phyloP scores from a whole-genome alignment of 2,329 filamentous ascomycete species.

The Fusarium circinatum region DNA sequence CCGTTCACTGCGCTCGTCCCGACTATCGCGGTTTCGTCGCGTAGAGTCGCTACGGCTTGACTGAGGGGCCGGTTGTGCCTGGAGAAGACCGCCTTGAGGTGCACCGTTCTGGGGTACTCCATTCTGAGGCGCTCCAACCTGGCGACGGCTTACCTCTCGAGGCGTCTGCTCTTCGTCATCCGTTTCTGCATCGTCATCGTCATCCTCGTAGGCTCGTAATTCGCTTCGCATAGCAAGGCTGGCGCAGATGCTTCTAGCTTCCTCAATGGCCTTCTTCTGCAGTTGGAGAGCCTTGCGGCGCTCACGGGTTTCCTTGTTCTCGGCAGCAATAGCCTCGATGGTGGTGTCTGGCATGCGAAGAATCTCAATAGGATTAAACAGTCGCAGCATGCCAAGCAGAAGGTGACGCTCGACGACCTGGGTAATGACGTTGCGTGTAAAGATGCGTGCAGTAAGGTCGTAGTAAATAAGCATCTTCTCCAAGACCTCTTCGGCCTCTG shows the following conservation, averaged over 20 bases:
- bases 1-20: slow-evolving; percentile 35
- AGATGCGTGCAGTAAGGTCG: slow-evolving; percentile 62
- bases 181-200: slow-evolving; percentile 47
- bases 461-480: slow-evolving; percentile 68
- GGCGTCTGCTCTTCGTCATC: slow-evolving; percentile 46
- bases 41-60: slow-evolving; percentile 34
- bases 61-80: slow-evolving; percentile 23
- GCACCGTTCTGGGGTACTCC: slow-evolving; percentile 24
- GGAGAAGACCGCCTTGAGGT: slow-evolving; percentile 28
- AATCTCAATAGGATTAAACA: slow-evolving; percentile 64
- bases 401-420: slow-evolving; percentile 63
- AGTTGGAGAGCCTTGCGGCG: slow-evolving; percentile 58
- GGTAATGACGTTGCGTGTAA: slow-evolving; percentile 63
- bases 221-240: slow-evolving; percentile 64
- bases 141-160: slow-evolving; percentile 25
- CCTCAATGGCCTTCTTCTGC: slow-evolving; percentile 62
- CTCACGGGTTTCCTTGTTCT: slow-evolving; percentile 64
- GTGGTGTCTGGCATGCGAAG: slow-evolving; percentile 56
- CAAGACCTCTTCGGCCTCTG: slow-evolving; percentile 62
- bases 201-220: slow-evolving; percentile 54
- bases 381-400: slow-evolving; percentile 61
- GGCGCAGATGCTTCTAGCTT: slow-evolving; percentile 61
- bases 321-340: slow-evolving; percentile 62
- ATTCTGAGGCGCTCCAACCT: slow-evolving; percentile 31
- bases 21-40: slow-evolving; percentile 38